These are phyloP conservation scores for Suhomyces anneliseae DNA, from an alignment of 1,139 yeast genomes.

Conservation along the genomic window DNA sequence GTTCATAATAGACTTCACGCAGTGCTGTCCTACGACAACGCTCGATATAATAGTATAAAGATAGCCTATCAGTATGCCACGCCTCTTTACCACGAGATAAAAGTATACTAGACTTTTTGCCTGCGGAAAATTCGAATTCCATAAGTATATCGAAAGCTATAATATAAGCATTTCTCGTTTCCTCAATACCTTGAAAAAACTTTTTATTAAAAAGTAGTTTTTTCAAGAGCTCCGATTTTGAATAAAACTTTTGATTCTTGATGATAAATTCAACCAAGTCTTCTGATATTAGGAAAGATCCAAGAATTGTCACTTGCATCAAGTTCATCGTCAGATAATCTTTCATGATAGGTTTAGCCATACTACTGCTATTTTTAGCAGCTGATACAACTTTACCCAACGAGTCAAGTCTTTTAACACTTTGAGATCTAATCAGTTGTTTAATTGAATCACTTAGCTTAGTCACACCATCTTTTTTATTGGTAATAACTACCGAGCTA, in stretches of 20 bases:
- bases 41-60: constrained; percentile 23
- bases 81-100: no score
- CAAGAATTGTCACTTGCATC: constrained; percentile 20
- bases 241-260: no score
- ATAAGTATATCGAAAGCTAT: constrained; percentile 36
- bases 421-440: background rate
- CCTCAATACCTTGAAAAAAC: constrained; percentile 33
- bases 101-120: no score
- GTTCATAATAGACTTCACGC: no score
- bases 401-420: background rate
- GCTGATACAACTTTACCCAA: background rate
- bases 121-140: no score
- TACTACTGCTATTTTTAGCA: background rate
- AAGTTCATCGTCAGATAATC: constrained; percentile 21
- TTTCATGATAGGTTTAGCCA: constrained; percentile 11
- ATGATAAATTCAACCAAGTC: constrained; percentile 33
- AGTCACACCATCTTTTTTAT: constrained; percentile 4
- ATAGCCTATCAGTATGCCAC: constrained; percentile 43
- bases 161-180: constrained; percentile 31
- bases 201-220: constrained; percentile 25
- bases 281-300: constrained; percentile 20
- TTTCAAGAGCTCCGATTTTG: no score
- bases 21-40: constrained; percentile 14
- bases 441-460: constrained; percentile 7
- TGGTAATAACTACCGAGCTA: constrained; percentile 12